Conservation (phyloP, 2,329 filamentous ascomycete genomes). For the Microsporum canis region DNA sequence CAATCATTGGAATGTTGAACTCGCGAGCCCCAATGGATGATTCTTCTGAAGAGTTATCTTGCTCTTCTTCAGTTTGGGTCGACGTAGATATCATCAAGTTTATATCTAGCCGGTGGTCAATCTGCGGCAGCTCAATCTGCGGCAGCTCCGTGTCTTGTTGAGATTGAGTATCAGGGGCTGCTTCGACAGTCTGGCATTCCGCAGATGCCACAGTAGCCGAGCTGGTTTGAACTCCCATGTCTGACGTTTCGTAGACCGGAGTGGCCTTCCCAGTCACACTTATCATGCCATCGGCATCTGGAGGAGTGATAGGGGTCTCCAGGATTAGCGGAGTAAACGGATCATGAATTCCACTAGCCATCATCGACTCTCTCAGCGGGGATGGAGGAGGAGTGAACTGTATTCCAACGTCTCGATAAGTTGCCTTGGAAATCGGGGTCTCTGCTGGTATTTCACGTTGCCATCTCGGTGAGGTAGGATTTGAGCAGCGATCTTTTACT, state of each 20-base stretch:
- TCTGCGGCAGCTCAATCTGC: background rate
- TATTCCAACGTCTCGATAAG: slow-evolving; percentile 63
- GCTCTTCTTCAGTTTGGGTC: slow-evolving; percentile 27
- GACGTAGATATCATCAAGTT: slow-evolving; percentile 10
- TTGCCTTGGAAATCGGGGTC: slow-evolving; percentile 10
- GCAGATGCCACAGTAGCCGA: slow-evolving; percentile 31
- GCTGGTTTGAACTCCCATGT: slow-evolving; percentile 25
- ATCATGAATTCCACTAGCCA: slow-evolving; percentile 36
- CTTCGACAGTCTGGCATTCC: slow-evolving; percentile 34
- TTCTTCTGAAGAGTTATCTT: background rate
- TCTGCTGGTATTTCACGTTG: background rate
- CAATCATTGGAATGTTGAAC: slow-evolving; percentile 63
- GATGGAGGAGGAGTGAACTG: slow-evolving; percentile 79
- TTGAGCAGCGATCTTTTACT: slow-evolving; percentile 9
- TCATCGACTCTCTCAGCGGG: slow-evolving; percentile 34
- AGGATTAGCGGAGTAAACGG: slow-evolving; percentile 49
- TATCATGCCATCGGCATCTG: background rate
- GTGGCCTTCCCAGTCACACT: background rate
- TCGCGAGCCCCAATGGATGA: background rate
- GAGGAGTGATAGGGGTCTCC: slow-evolving; percentile 43
- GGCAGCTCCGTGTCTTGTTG: background rate
- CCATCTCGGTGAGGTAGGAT: background rate
- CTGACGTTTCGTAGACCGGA: slow-evolving; percentile 13
- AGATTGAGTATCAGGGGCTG: slow-evolving; percentile 8
- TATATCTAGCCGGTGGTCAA: background rate